Evolutionary conservation across 441 rosid genomes (phyloP).

Genomic region (Populus tomentosa): DNA sequence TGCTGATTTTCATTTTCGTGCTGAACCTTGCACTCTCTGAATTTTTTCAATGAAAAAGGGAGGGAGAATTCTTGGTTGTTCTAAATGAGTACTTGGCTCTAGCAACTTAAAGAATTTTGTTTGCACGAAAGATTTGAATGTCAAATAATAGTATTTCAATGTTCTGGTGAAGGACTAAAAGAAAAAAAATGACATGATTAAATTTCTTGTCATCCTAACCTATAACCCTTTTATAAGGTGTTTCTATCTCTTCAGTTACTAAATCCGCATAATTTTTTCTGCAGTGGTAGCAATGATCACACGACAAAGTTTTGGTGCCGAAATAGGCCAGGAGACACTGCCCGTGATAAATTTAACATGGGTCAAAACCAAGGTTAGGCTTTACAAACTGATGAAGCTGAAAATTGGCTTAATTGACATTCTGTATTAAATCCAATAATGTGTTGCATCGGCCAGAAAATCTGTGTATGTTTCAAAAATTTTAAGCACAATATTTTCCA

Average conservation of each 20-base stretch:
- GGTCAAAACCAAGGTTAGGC: constrained; percentile 75
- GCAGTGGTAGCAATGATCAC: constrained; percentile 98
- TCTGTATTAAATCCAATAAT: not conserved
- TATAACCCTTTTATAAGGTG: not conserved
- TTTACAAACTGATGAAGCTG: not conserved
- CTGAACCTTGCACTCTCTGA: not conserved
- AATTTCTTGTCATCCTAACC: not conserved
- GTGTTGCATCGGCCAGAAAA: not conserved
- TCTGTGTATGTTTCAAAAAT: not conserved
- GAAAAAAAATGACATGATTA: not conserved
- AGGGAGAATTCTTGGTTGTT: not conserved
- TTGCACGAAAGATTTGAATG: not conserved
- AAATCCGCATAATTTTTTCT: constrained; percentile 24
- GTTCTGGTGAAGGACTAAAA: not conserved
- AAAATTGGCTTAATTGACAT: not conserved
- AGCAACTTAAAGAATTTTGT: not conserved
- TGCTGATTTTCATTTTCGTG: not conserved
- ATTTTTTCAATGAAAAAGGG: not conserved
- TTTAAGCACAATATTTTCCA: not conserved
- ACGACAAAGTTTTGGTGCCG: constrained; percentile 98
- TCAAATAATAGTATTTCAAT: not conserved
- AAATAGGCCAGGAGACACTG: constrained; percentile 93
- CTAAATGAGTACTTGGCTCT: not conserved
- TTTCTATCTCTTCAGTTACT: constrained; percentile 14
- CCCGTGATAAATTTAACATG: constrained; percentile 72